Evolutionary conservation across 1,284 basidiomycete species (phyloP), one percentile per base, ranked within the genome.

Genomic region (Ceratobasidium sp.): DNA sequence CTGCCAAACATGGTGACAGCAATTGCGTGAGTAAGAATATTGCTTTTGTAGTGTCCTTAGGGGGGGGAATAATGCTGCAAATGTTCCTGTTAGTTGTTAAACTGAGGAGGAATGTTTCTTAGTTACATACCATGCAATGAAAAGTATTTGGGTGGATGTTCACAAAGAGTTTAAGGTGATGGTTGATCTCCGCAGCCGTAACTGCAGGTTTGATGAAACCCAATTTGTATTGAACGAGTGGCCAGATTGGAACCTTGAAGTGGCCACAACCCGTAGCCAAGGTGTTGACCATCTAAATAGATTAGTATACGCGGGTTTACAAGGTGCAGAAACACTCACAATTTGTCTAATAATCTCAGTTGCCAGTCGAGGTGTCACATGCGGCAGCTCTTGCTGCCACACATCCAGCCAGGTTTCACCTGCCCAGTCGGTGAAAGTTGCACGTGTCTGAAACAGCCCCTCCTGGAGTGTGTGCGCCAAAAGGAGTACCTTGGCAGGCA

Each of bases 41-140:
- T 31, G 56, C 11, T n/a, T 33, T 59, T 29, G 19, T 59, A 59
- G n/a, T 59, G 56, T 19, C 56, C 56, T 3, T 53, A 53, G 11
- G 51, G 51, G 24, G 51, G 51, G 8, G 51, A 17, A 27, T n/a
- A 53, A 8, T 22, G 11, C 51, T 53, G 27, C n/a, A 53, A 53
- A 53, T 11, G n/a, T 11, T 27, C n/a, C 8, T 22, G 51, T 41
- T 41, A 53, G 51, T 53, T 22, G 24, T 15, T 24, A 53, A 22
- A 24, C n/a, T 53, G n/a, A 22, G 24, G 27, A 53, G n/a, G 27
- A 17, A 9, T n/a, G 11, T 9, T 3, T 24, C 11, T 53, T 53
- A 22, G n/a, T 9, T 2, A 53, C 51, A 22, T 24, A 53, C 51
- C 51, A 27, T 53, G 51, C 51, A 53, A 22, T 53, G 51, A 22